Evolutionary conservation across 169 alveolate species (phyloP), one percentile per base, ranked within the genome.

Genomic region (Eimeria praecox): DNA sequence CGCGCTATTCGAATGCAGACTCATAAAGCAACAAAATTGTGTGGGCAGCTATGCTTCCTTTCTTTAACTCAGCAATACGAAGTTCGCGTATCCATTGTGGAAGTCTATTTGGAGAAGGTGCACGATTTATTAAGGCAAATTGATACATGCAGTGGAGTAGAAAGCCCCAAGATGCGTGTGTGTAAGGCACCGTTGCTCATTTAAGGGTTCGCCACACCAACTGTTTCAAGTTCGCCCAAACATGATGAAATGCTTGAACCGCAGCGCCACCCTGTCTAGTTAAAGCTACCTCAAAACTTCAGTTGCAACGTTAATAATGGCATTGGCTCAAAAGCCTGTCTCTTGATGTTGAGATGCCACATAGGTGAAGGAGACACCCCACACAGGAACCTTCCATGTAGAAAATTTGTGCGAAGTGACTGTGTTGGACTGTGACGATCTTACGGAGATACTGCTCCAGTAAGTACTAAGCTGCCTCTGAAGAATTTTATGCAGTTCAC

Each of bases 331-430:
- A 22, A 78, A 42, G 88, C 8, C 33, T 49, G 54, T 38, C 46
- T 59, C 54, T 62, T 85, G 92, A 24, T 49, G 56, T 56, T 52
- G 38, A 18, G 16, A 35, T 46, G 49, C 24, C 22, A 20, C 64
- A 42, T 27, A 87, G 94, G 66, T 87, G 44, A 87, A 87, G 44
- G 94, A 87, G 64, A 87, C 71, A 49, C 94, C 94, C 64, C 83
- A 87, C 83, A 87, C 94, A 27, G 82, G 82, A 38, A 62, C 82
- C 3, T 87, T 87, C 20, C 94, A 87, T 24, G 83, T 87, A n/a
- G 94, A 87, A 64, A 64, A 87, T 64, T 62, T 87, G 64, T 87
- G 94, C 82, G 94, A 87, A 64, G 94, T 87, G 18, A n/a, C 94
- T 40, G 94, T 87, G 49, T 6, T n/a, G 66, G 75, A 35, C 69